Percentiles rank a stretch among this genome's conserved stretches.
Conservation (phyloP, 2,329 filamentous ascomycete species). For the Aspergillus unguis region DNA sequence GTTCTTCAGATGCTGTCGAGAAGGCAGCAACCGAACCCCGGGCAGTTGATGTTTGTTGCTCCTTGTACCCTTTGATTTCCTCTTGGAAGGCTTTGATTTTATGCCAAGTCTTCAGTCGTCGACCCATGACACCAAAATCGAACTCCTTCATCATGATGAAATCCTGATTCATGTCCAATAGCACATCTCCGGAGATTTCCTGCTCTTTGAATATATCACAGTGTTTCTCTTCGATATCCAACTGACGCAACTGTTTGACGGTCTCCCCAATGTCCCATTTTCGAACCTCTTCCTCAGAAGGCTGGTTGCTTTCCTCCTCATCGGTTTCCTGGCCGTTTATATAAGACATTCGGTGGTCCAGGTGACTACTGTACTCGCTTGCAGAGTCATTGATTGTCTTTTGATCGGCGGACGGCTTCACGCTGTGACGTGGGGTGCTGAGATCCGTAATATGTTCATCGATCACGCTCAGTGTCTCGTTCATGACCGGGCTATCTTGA, state of each 20-base stretch:
- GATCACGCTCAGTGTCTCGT: conserved; percentile 92
- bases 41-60: conserved; percentile 26
- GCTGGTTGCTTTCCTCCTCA: conserved; percentile 75
- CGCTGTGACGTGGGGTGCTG: conserved; percentile 57
- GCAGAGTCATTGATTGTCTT: conserved; percentile 70
- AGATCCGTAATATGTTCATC: conserved; percentile 95
- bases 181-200: conserved; percentile 89
- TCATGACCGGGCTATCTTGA: conserved; percentile 75
- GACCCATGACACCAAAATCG: conserved; percentile 84
- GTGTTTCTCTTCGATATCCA: conserved; percentile 81
- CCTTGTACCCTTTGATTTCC: conserved; percentile 66
- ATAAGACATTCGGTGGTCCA: conserved; percentile 77
- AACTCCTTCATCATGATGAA: conserved; percentile 95
- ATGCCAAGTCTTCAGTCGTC: conserved; percentile 90
- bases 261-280: conserved; percentile 78
- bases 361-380: conserved; percentile 82
- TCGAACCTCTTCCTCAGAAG: conserved; percentile 70
- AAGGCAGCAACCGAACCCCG: conserved; percentile 40
- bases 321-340: conserved; percentile 94
- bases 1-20: conserved; percentile 45
- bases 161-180: conserved; percentile 91
- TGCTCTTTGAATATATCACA: conserved; percentile 94
- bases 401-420: conserved; percentile 43
- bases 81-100: conserved; percentile 91
- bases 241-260: conserved; percentile 80